Conservation (phyloP, 2,329 filamentous ascomycete species). For the Bipolaris bicolor region DNA sequence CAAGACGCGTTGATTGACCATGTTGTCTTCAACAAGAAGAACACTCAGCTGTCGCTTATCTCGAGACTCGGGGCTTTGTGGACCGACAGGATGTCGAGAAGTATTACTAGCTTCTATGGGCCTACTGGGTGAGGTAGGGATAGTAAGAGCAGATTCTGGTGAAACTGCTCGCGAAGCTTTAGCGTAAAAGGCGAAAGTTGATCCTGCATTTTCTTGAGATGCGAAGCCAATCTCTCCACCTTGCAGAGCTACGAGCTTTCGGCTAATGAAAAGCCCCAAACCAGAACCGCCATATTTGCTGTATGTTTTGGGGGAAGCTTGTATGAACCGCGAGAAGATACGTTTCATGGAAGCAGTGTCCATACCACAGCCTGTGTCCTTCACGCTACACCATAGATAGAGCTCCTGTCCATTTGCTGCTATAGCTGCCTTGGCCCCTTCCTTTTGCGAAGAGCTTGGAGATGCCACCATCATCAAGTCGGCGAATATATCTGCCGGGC, state of each 20-base stretch:
- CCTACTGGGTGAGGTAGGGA: neutral
- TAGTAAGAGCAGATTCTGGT: neutral
- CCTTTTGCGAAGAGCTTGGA: neutral
- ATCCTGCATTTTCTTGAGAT: slow-evolving; percentile 26
- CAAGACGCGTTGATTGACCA: slow-evolving; percentile 39
- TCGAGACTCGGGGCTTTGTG: neutral
- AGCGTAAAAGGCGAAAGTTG: slow-evolving; percentile 34
- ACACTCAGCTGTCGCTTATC: slow-evolving; percentile 3
- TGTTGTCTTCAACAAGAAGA: slow-evolving; percentile 41
- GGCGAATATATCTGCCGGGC: neutral
- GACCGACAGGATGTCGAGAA: neutral
- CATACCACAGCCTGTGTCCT: slow-evolving; percentile 12
- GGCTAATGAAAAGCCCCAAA: slow-evolving; percentile 30
- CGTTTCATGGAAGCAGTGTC: slow-evolving; percentile 6
- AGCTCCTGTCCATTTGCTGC: slow-evolving; percentile 1
- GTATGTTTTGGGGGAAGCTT: slow-evolving; percentile 33
- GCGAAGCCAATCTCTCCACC: slow-evolving; percentile 33
- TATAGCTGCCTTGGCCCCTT: neutral
- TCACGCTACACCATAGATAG: slow-evolving; percentile 9
- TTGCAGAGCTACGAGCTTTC: slow-evolving; percentile 30
- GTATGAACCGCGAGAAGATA: slow-evolving; percentile 33
- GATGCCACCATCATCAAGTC: slow-evolving; percentile 7
- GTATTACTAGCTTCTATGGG: neutral
- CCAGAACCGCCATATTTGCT: slow-evolving; percentile 30
- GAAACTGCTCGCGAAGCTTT: slow-evolving; percentile 8